Conservation (phyloP, 2,329 filamentous ascomycete genomes). For the Penicillium brasilianum region DNA sequence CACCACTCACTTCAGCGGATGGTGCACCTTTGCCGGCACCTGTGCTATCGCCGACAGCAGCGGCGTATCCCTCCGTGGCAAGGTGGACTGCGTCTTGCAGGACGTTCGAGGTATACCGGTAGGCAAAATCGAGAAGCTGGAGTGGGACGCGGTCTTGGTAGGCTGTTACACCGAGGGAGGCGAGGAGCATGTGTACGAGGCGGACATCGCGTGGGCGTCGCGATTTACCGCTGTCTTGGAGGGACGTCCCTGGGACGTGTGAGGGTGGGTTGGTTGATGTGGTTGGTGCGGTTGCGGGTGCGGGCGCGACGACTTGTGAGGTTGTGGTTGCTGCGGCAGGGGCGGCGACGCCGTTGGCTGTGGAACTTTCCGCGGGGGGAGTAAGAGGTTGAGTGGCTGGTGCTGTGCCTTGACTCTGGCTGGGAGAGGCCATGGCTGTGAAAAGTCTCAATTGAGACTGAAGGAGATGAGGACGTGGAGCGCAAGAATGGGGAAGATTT, state of each 20-base stretch:
- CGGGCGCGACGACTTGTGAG: constrained; percentile 23
- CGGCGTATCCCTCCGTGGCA: constrained; percentile 56
- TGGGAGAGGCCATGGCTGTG: constrained; percentile 42
- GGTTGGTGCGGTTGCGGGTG: constrained; percentile 28
- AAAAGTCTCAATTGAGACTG: constrained; percentile 2
- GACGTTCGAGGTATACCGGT: constrained; percentile 59
- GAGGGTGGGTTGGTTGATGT: constrained; percentile 39
- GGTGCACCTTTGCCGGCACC: constrained; percentile 37
- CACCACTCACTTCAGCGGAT: constrained; percentile 53
- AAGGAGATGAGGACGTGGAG: not conserved
- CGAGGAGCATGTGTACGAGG: constrained; percentile 57
- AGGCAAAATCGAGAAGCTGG: constrained; percentile 59
- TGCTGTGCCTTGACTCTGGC: constrained; percentile 37
- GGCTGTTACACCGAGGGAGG: constrained; percentile 54
- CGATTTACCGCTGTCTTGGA: constrained; percentile 53
- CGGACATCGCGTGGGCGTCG: constrained; percentile 56
- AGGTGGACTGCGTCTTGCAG: constrained; percentile 59
- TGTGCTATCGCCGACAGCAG: constrained; percentile 34
- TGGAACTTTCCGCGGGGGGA: constrained; percentile 48
- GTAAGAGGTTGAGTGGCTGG: constrained; percentile 48
- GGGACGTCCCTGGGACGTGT: constrained; percentile 49
- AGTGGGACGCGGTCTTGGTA: constrained; percentile 60
- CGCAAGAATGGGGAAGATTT: constrained; percentile 10
- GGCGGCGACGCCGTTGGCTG: constrained; percentile 30
- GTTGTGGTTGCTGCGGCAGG: constrained; percentile 29